Percentiles rank a stretch among this genome's conserved stretches.
Conservation (phyloP, 768 basidiomycete species). For the Rhodotorula graminis region DNA sequence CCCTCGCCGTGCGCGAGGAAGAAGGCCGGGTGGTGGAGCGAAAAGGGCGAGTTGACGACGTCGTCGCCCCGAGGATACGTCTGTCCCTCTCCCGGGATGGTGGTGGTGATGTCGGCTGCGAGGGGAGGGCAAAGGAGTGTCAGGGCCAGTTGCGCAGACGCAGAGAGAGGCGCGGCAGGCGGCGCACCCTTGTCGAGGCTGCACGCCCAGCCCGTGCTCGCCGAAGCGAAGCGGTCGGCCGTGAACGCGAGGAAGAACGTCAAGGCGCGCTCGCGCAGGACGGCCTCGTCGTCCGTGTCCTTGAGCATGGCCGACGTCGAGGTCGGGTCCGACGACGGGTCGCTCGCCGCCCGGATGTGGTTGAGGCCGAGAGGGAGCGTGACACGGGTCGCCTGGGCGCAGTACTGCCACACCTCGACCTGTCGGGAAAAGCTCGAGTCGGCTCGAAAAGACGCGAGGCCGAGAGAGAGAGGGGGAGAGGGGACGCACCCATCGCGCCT, state of each 20-base stretch:
- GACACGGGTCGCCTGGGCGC: conserved; percentile 33
- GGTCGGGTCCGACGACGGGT: background rate
- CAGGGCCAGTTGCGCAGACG: background rate
- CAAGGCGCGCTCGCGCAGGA: conserved; percentile 20
- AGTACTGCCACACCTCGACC: conserved; percentile 39
- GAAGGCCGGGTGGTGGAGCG: conserved; percentile 14
- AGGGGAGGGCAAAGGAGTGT: no score
- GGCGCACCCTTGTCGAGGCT: conserved; percentile 11
- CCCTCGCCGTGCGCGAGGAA: conserved; percentile 22
- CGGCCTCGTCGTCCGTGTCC: conserved; percentile 15
- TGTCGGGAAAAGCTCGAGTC: no score
- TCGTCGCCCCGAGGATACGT: background rate
- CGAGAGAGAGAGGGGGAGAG: no score
- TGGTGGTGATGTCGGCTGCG: conserved; percentile 23
- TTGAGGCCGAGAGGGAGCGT: conserved; percentile 38
- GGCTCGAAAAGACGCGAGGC: no score
- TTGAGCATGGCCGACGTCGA: background rate
- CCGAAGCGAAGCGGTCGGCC: conserved; percentile 31
- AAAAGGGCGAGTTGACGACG: conserved; percentile 3
- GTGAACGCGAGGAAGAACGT: conserved; percentile 35
- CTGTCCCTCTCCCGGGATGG: background rate
- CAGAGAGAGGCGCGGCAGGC: no score
- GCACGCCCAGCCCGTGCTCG: conserved; percentile 38
- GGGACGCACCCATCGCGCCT: background rate
- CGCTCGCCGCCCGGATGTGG: conserved; percentile 28